Evolutionary conservation across 106 monocot species (phyloP).

Genomic region (Platanthera zijinensis): DNA sequence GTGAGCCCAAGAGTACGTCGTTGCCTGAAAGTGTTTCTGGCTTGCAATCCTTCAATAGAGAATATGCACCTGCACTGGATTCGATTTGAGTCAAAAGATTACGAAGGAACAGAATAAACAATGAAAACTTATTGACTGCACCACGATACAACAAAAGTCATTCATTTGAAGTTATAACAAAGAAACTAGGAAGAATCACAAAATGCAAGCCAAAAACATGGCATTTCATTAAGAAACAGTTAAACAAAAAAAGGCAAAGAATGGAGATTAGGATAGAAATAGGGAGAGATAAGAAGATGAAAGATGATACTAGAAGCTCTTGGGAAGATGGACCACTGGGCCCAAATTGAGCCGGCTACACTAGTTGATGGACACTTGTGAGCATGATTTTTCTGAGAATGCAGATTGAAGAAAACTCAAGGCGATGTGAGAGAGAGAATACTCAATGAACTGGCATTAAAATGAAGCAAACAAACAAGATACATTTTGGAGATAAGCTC

Average conservation of each 20-base stretch:
- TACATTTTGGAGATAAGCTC: no score
- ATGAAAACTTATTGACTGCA: not conserved
- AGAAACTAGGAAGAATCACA: not conserved
- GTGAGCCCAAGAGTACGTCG: not conserved
- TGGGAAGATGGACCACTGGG: not conserved
- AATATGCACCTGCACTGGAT: slow-evolving; percentile 38
- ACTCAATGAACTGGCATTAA: no score
- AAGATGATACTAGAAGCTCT: not conserved
- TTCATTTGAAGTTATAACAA: not conserved
- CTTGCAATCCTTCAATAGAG: slow-evolving; percentile 12
- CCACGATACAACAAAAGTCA: not conserved
- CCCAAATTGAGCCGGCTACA: no score
- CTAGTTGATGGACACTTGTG: no score
- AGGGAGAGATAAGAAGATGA: not conserved
- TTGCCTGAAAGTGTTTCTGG: not conserved
- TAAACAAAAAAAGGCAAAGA: not conserved
- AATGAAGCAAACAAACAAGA: no score
- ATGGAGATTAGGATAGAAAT: not conserved
- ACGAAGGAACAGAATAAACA: not conserved
- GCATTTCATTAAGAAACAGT: not conserved
- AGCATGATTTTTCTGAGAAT: no score
- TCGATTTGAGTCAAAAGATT: not conserved
- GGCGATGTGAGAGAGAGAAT: no score
- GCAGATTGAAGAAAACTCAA: no score
- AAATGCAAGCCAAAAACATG: not conserved